A percentile compares a stretch with the other conserved stretches of the same genome.
Evolutionary conservation across 2,329 filamentous ascomycete genomes (phyloP).

Genomic region (Fusarium stilboides): DNA sequence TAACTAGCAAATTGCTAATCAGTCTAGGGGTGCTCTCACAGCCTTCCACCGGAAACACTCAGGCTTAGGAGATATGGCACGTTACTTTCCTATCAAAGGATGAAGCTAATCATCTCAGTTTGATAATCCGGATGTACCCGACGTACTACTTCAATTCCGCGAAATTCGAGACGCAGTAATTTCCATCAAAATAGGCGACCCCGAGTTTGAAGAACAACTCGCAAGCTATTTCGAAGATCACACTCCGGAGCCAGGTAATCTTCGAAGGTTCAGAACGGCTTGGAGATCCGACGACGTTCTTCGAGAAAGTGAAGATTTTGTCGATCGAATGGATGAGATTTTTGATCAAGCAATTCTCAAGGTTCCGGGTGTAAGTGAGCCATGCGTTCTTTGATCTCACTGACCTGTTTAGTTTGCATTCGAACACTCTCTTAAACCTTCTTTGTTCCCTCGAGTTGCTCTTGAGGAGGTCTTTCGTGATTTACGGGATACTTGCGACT

Average conservation of each 20-base stretch:
- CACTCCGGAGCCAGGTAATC: neutral
- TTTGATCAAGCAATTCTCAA: neutral
- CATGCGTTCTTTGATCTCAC: neutral
- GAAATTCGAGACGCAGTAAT: neutral
- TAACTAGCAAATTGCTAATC: neutral
- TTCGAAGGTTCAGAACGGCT: neutral
- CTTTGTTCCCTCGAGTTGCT: neutral
- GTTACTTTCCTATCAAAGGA: neutral
- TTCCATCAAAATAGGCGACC: constrained; percentile 1
- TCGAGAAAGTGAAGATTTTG: neutral
- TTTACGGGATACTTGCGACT: neutral
- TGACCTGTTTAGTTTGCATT: neutral
- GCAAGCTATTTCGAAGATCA: neutral
- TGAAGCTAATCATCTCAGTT: no score
- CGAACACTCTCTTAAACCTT: neutral
- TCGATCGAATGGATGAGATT: neutral
- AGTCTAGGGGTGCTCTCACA: neutral
- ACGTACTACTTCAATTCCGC: neutral
- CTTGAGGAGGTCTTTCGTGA: neutral
- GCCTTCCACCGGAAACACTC: neutral
- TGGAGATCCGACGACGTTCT: neutral
- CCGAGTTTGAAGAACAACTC: neutral
- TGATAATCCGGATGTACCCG: neutral
- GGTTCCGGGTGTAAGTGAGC: neutral
- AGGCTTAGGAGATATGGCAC: neutral